These are phyloP conservation scores for Pseudomassariella vexata DNA, from an alignment of 2,329 filamentous ascomycete species.

Conservation along the genomic window DNA sequence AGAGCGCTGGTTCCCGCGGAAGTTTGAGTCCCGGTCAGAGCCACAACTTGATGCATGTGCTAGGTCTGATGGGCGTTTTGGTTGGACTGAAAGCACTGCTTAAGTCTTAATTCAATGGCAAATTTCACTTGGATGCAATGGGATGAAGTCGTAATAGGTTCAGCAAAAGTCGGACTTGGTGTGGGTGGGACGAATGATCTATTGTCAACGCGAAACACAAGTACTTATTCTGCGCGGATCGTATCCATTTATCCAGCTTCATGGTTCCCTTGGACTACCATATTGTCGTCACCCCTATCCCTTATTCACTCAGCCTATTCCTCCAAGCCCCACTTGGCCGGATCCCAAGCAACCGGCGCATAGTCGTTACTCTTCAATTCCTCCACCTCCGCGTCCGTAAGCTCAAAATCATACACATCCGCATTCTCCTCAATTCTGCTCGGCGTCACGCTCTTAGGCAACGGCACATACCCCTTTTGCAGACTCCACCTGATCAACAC, in stretches of 20 bases:
- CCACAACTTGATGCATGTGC: slow-evolving; percentile 20
- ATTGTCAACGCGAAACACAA: too few relatives aligned
- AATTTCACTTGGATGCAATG: too few relatives aligned
- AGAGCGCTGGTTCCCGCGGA: slow-evolving; percentile 22
- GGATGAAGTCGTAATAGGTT: too few relatives aligned
- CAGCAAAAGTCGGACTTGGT: too few relatives aligned
- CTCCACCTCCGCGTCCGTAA: slow-evolving; percentile 45
- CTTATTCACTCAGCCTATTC: too few relatives aligned
- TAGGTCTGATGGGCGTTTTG: slow-evolving; percentile 15
- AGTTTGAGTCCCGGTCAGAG: slow-evolving; percentile 20
- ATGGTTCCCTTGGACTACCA: too few relatives aligned
- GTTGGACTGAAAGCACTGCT: too few relatives aligned
- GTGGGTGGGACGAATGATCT: too few relatives aligned
- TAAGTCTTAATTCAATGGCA: too few relatives aligned
- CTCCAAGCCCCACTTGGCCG: slow-evolving; percentile 41
- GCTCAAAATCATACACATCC: slow-evolving; percentile 48
- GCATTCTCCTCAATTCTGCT: slow-evolving; percentile 62
- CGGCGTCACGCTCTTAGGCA: slow-evolving; percentile 69
- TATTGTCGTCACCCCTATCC: too few relatives aligned
- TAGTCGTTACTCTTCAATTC: slow-evolving; percentile 46
- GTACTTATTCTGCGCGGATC: too few relatives aligned
- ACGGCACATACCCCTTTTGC: slow-evolving; percentile 68
- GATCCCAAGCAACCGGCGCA: slow-evolving; percentile 51
- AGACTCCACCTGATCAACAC: slow-evolving; percentile 75
- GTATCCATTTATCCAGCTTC: too few relatives aligned